Conservation (phyloP, 306 rosid genomes). For the Macrotyloma uniflorum region DNA sequence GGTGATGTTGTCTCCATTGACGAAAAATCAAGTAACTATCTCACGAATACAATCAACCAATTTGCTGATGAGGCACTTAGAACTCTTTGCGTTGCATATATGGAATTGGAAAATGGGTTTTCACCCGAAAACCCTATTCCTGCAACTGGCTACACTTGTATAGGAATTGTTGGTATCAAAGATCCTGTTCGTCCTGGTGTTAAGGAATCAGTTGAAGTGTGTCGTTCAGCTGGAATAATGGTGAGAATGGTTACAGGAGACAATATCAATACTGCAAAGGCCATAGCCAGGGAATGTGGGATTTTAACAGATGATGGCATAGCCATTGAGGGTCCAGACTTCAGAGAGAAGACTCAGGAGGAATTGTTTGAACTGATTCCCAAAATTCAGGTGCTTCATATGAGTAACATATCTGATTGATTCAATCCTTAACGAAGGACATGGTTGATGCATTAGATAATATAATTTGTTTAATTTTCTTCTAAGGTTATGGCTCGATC, state of each 20-base stretch:
- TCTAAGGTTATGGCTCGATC: constrained; percentile 98
- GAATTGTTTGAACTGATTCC: constrained; percentile 83
- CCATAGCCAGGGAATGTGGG: constrained; percentile 97
- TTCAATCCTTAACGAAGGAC: background rate
- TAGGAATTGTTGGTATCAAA: constrained; percentile 90
- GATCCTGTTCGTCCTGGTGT: constrained; percentile 99
- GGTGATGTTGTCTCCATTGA: constrained; percentile 80
- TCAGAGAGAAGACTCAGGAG: constrained; percentile 77
- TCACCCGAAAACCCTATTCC: constrained; percentile 65
- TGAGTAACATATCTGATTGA: background rate
- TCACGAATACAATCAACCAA: constrained; percentile 57
- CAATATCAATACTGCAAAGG: constrained; percentile 90
- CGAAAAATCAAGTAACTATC: constrained; percentile 54
- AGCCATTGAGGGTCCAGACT: constrained; percentile 94
- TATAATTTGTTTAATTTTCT: constrained; percentile 22
- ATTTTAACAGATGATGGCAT: constrained; percentile 94
- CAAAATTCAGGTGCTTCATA: constrained; percentile 75
- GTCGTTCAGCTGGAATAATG: constrained; percentile 85
- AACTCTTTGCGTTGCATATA: constrained; percentile 87
- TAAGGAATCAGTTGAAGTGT: constrained; percentile 84
- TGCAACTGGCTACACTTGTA: constrained; percentile 77
- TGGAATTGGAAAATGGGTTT: constrained; percentile 69
- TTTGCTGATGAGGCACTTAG: constrained; percentile 93
- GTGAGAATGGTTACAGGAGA: constrained; percentile 98
- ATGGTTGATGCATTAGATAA: constrained; percentile 35